Percentiles rank a stretch among this genome's conserved stretches.
Evolutionary conservation across 306 rosid genomes (phyloP).

Genomic region (Castanea crenata): DNA sequence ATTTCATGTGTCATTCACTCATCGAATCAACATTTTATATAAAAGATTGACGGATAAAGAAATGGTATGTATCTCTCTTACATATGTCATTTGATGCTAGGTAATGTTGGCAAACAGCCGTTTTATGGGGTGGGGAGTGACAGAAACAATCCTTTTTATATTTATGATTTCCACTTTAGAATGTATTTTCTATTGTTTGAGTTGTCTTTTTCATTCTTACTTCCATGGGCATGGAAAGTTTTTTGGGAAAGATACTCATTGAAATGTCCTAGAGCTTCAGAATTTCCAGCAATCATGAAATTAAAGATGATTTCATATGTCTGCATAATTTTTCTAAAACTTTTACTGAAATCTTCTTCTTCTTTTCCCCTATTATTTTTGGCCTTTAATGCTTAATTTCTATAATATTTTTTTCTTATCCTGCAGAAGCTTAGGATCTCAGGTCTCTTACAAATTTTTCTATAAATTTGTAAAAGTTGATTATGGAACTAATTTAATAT

Average conservation of each 20-base stretch:
- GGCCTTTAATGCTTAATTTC: neutral
- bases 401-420: neutral
- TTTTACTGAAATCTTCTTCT: neutral
- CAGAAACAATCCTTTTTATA: too few relatives aligned
- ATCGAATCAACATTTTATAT: conserved; percentile 32
- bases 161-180: neutral
- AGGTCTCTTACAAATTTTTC: neutral
- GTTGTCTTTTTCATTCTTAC: neutral
- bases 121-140: neutral
- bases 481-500: neutral
- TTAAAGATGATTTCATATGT: conserved; percentile 13
- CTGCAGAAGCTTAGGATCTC: neutral
- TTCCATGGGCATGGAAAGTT: neutral
- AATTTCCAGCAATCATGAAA: conserved; percentile 4
- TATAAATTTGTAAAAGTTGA: neutral
- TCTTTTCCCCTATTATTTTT: conserved; percentile 3
- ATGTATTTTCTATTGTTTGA: neutral
- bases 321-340: conserved; percentile 3
- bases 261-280: conserved; percentile 5
- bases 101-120: neutral
- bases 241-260: neutral
- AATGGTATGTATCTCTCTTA: conserved; percentile 58
- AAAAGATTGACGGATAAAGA: conserved; percentile 79
- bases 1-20: conserved; percentile 31
- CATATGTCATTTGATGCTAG: neutral